Conservation (phyloP, 1,139 yeast species). For the Kurtzmaniella quercitrusa region DNA sequence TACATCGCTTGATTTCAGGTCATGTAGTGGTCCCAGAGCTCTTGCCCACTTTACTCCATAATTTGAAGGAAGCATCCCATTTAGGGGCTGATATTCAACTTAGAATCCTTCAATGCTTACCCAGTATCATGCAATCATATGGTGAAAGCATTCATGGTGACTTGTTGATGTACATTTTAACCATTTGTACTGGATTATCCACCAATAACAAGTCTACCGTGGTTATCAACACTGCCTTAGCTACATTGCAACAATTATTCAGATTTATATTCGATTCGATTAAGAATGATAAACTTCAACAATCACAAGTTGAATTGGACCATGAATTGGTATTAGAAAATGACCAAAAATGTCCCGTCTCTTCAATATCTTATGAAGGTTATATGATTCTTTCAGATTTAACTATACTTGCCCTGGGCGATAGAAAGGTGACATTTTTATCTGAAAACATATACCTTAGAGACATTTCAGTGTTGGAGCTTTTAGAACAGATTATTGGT, state of each 20-base stretch:
- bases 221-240: constrained; percentile 89
- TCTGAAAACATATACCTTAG: constrained; percentile 41
- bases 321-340: constrained; percentile 39
- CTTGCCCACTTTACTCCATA: constrained; percentile 46
- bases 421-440: constrained; percentile 44
- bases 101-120: constrained; percentile 81
- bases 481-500: constrained; percentile 64
- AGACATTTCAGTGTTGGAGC: constrained; percentile 70
- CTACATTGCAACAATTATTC: constrained; percentile 83
- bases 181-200: constrained; percentile 70
- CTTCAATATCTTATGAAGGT: constrained; percentile 62
- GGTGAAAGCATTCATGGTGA: constrained; percentile 51
- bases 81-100: constrained; percentile 80
- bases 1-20: constrained; percentile 53
- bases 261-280: constrained; percentile 71
- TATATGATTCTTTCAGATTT: constrained; percentile 66
- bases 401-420: constrained; percentile 62
- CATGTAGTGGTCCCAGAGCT: constrained; percentile 45
- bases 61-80: constrained; percentile 70
- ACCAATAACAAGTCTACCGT: constrained; percentile 66
- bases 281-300: constrained; percentile 21
- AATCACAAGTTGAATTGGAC: constrained; percentile 19
- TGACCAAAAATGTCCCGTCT: constrained; percentile 38
- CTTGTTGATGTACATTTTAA: constrained; percentile 54
- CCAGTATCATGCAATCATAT: constrained; percentile 67